Evolutionary conservation across 441 rosid genomes (phyloP).

Genomic region (Francoa sonchifolia): DNA sequence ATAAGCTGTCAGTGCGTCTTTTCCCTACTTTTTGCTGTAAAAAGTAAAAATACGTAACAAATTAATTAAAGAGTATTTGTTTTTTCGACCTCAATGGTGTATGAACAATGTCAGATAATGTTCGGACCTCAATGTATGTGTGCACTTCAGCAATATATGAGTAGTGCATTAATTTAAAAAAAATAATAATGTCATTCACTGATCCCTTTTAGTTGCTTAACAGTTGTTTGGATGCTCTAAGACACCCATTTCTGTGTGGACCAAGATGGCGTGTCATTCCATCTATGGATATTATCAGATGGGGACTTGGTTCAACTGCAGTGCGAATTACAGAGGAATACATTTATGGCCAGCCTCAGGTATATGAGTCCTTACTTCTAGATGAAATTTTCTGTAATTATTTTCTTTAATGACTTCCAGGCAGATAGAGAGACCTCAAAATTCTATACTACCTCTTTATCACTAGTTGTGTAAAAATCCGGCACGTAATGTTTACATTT

Average conservation of each 20-base stretch:
- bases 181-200: not conserved
- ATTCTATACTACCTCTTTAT: too few relatives aligned
- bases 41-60: too few relatives aligned
- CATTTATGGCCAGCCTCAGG: slow-evolving; percentile 74
- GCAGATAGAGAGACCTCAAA: not conserved
- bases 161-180: not conserved
- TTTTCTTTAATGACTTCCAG: not conserved
- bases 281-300: slow-evolving; percentile 79
- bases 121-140: not conserved
- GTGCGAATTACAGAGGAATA: slow-evolving; percentile 86
- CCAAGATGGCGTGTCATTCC: slow-evolving; percentile 90
- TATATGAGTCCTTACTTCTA: slow-evolving; percentile 11
- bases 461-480: not conserved
- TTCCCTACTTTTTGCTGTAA: too few relatives aligned
- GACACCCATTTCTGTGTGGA: slow-evolving; percentile 91
- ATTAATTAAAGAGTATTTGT: too few relatives aligned
- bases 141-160: not conserved
- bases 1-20: too few relatives aligned
- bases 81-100: too few relatives aligned
- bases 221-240: slow-evolving; percentile 81
- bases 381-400: not conserved
- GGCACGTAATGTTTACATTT: not conserved
- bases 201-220: slow-evolving; percentile 9
- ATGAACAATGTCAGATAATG: too few relatives aligned
- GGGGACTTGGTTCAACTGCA: slow-evolving; percentile 94